These are phyloP conservation scores for Besnoitia besnoiti DNA, from an alignment of 169 alveolate genomes.

Conservation along the genomic window DNA sequence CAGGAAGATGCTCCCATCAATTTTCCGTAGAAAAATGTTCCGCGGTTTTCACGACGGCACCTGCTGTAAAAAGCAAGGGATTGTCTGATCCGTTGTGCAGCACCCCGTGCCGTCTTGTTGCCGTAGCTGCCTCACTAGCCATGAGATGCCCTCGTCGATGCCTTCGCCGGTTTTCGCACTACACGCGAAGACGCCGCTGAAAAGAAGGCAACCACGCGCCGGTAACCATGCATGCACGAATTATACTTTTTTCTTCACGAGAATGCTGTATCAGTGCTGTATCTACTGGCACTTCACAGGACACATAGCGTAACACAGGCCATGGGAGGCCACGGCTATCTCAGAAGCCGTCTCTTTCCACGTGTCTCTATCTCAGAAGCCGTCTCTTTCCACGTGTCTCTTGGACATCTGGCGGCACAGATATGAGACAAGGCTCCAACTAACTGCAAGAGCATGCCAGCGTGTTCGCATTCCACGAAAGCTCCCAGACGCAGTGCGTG, in stretches of 20 bases:
- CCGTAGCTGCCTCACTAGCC: conserved; percentile 77
- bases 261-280: not conserved
- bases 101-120: conserved; percentile 60
- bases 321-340: too few species aligned
- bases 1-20: not conserved
- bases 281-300: too few species aligned
- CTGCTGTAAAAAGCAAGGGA: conserved; percentile 64
- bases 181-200: conserved; percentile 90
- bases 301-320: too few species aligned
- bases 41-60: conserved; percentile 33
- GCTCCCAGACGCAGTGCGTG: too few species aligned
- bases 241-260: not conserved
- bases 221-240: not conserved
- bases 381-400: too few species aligned
- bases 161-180: conserved; percentile 91
- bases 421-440: too few species aligned
- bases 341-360: too few species aligned
- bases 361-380: too few species aligned
- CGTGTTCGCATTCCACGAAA: too few species aligned
- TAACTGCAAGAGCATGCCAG: too few species aligned
- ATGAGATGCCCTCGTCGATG: conserved; percentile 87
- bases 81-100: conserved; percentile 42
- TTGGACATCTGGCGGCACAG: too few species aligned
- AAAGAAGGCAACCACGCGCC: not conserved
- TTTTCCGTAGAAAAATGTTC: not conserved